Evolutionary conservation across 805 yeast genomes (phyloP).

Genomic region (Cyberlindnera maritima): DNA sequence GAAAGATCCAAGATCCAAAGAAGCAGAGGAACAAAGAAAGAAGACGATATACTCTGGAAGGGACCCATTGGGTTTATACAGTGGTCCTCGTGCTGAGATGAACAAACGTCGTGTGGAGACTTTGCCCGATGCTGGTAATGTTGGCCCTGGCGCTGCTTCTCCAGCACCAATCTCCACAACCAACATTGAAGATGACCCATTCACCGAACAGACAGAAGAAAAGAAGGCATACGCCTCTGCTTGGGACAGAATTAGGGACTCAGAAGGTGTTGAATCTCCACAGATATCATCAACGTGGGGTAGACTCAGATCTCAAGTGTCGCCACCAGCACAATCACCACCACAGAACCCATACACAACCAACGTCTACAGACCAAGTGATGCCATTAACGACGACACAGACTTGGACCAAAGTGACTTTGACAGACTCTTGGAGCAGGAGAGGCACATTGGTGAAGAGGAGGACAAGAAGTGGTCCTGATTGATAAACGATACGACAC

Average conservation of each 20-base stretch:
- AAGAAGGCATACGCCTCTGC: conserved; percentile 26
- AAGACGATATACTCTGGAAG: conserved; percentile 33
- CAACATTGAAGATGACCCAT: conserved; percentile 25
- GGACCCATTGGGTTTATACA: conserved; percentile 37
- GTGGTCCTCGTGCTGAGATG: conserved; percentile 31
- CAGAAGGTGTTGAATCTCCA: conserved; percentile 18
- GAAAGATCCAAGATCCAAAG: conserved; percentile 50
- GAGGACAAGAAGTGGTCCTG: conserved; percentile 20
- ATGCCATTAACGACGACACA: background rate
- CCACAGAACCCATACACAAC: conserved; percentile 15
- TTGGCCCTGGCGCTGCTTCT: background rate
- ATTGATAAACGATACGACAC: background rate
- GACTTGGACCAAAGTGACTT: conserved; percentile 19
- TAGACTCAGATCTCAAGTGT: conserved; percentile 24
- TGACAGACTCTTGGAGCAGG: conserved; percentile 26
- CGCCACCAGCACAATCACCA: background rate
- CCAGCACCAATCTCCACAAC: background rate
- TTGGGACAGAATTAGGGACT: conserved; percentile 37
- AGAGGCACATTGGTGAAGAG: conserved; percentile 20
- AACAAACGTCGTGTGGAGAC: conserved; percentile 10
- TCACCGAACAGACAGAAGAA: conserved; percentile 11
- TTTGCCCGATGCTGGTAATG: conserved; percentile 10
- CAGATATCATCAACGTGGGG: conserved; percentile 26
- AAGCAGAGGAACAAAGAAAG: conserved; percentile 28
- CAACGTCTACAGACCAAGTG: conserved; percentile 11